A percentile compares a stretch with the other conserved stretches of the same genome.
Conservation (phyloP, 768 basidiomycete species). For the Scleroderma citrinum region DNA sequence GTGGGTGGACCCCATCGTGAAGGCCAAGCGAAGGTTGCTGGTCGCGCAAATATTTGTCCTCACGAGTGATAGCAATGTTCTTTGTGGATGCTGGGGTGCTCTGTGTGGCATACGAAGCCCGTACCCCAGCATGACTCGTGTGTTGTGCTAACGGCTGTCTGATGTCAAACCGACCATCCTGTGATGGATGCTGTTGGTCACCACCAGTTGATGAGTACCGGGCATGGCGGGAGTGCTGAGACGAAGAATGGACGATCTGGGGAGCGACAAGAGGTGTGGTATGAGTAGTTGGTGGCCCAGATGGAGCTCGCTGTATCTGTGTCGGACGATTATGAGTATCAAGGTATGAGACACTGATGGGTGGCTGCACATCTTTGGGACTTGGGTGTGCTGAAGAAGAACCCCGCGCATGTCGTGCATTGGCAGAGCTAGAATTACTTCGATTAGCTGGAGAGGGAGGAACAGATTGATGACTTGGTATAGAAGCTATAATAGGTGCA, state of each 20-base stretch:
- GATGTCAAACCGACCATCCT: slow-evolving; percentile 7
- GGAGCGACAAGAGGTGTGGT: slow-evolving; percentile 17
- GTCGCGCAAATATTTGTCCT: slow-evolving; percentile 26
- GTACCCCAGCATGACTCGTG: slow-evolving; percentile 18
- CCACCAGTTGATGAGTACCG: slow-evolving; percentile 2
- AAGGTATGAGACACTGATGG: slow-evolving; percentile 7
- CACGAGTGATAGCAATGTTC: slow-evolving; percentile 14
- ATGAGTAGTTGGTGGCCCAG: slow-evolving; percentile 13
- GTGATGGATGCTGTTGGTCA: slow-evolving; percentile 8
- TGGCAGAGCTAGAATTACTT: slow-evolving; percentile 11
- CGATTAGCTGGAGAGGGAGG: slow-evolving; percentile 17
- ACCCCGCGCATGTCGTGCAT: slow-evolving; percentile 6
- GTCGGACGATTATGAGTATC: slow-evolving; percentile 6
- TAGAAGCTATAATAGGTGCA: slow-evolving; percentile 1
- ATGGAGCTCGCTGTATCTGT: slow-evolving; percentile 13
- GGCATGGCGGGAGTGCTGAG: slow-evolving; percentile 22
- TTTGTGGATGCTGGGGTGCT: slow-evolving; percentile 18
- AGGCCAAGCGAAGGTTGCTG: slow-evolving; percentile 16
- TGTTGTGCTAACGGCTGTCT: slow-evolving; percentile 8
- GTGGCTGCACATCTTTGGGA: slow-evolving; percentile 14
- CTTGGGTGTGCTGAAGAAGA: slow-evolving; percentile 19
- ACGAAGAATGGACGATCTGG: slow-evolving; percentile 17
- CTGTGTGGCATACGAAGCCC: slow-evolving; percentile 29
- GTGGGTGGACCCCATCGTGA: slow-evolving; percentile 12
- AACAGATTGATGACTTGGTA: slow-evolving; percentile 11